Evolutionary conservation across 441 rosid genomes (phyloP).

Genomic region (Dalechampia spathulata): DNA sequence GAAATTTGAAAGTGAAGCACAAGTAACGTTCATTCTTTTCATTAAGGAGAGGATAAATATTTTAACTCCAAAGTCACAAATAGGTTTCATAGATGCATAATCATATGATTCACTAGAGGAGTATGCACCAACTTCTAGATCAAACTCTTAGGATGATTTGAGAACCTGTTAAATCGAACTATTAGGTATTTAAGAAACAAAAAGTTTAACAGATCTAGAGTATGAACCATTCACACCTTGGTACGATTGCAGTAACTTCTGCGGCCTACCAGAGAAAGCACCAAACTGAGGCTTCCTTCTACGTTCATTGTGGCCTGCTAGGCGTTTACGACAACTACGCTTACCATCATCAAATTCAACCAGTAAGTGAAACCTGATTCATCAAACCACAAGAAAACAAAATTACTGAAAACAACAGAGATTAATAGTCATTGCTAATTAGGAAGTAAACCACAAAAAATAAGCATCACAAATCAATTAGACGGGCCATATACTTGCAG

Average conservation of each 20-base stretch:
- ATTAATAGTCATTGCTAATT: neutral
- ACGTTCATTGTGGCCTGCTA: slow-evolving; percentile 84
- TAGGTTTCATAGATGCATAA: neutral
- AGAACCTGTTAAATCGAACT: neutral
- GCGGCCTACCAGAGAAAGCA: slow-evolving; percentile 33
- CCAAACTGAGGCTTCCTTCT: slow-evolving; percentile 64
- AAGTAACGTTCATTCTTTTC: neutral
- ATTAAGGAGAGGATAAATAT: neutral
- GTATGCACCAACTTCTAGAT: neutral
- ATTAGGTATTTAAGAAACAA: too few species aligned
- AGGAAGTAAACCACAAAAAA: neutral
- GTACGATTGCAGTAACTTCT: slow-evolving; percentile 36
- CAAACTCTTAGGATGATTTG: neutral
- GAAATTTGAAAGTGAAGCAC: neutral
- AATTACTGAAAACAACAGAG: neutral
- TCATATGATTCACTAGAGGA: neutral
- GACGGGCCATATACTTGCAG: neutral
- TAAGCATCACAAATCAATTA: neutral
- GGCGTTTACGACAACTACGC: slow-evolving; percentile 86
- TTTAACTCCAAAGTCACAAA: neutral
- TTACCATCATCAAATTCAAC: slow-evolving; percentile 83
- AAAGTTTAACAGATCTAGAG: neutral
- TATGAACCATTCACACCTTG: slow-evolving; percentile 31
- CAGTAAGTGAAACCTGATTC: slow-evolving; percentile 76
- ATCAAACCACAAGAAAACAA: slow-evolving; percentile 5